A percentile compares a stretch with the other conserved stretches of the same genome.
Conservation (phyloP, 768 basidiomycete species). For the Boletus subcaerulescens region DNA sequence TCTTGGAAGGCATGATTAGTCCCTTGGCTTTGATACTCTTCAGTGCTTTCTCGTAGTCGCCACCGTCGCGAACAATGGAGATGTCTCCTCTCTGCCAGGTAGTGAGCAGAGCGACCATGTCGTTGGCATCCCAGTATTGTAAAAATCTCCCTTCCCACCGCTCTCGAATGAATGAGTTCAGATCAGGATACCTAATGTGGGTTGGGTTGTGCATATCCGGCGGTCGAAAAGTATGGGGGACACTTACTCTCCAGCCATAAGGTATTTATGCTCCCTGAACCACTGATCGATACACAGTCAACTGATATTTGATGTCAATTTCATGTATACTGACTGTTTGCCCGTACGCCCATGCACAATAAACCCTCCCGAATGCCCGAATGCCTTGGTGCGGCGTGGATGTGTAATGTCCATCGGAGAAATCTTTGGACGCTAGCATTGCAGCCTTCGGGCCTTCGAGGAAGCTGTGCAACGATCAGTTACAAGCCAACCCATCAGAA, state of each 20-base stretch:
- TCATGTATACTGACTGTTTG: constrained; percentile 42
- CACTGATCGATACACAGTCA: constrained; percentile 37
- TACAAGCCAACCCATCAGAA: background rate
- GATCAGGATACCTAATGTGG: constrained; percentile 41
- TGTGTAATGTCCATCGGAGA: constrained; percentile 51
- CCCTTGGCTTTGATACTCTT: constrained; percentile 48
- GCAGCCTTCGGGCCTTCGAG: constrained; percentile 60
- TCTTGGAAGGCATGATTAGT: constrained; percentile 58
- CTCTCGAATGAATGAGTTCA: constrained; percentile 48
- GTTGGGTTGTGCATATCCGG: background rate
- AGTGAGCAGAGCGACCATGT: constrained; percentile 46
- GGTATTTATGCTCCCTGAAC: constrained; percentile 50
- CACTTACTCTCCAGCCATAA: constrained; percentile 40
- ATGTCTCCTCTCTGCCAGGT: constrained; percentile 57
- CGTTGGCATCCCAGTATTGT: constrained; percentile 52
- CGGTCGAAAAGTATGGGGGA: background rate
- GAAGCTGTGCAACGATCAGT: constrained; percentile 39
- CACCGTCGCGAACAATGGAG: constrained; percentile 43
- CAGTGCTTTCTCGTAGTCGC: constrained; percentile 42
- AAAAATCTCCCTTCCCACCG: constrained; percentile 49
- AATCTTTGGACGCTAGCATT: constrained; percentile 52
- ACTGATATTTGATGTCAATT: background rate
- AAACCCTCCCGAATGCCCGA: constrained; percentile 56
- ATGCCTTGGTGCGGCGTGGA: constrained; percentile 46
- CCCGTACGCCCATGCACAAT: constrained; percentile 59